A percentile compares a stretch with the other conserved stretches of the same genome.
phyloP scores from a whole-genome alignment of 352 stramenopile genomes.

The Phytophthora fragariaefolia region DNA sequence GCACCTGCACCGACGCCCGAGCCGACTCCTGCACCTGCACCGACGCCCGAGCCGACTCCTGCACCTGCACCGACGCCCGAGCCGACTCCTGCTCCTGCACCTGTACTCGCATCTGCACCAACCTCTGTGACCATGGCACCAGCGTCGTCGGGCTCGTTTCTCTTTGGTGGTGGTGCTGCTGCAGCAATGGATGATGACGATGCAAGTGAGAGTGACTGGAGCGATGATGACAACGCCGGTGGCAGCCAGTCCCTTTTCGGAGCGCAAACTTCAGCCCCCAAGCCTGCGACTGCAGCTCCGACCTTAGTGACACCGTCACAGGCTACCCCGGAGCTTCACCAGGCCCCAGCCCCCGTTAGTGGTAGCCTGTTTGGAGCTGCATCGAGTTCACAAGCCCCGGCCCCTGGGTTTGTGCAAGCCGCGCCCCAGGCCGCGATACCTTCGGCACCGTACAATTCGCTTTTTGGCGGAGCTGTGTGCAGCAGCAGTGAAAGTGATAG shows the following conservation, averaged over 20 bases:
- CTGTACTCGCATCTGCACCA: conserved; percentile 14
- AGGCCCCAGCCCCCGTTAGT: conserved; percentile 22
- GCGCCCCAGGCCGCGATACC: conserved; percentile 31
- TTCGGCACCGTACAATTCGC: conserved; percentile 54
- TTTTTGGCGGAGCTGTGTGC: conserved; percentile 67
- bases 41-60: conserved; percentile 25
- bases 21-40: conserved; percentile 1
- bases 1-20: conserved; percentile 3
- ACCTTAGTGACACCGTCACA: conserved; percentile 32
- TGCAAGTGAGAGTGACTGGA: conserved; percentile 76
- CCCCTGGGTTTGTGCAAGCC: conserved; percentile 36
- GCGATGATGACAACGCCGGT: conserved; percentile 54
- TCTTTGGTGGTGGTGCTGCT: conserved; percentile 44
- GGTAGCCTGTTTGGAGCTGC: conserved; percentile 41
- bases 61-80: conserved; percentile 24
- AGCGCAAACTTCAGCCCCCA: conserved; percentile 26
- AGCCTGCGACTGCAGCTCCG: conserved; percentile 20
- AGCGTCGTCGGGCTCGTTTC: conserved; percentile 24
- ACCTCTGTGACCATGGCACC: conserved; percentile 5
- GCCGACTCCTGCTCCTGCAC: conserved; percentile 5
- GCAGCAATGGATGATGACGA: conserved; percentile 48
- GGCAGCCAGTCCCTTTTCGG: conserved; percentile 48
- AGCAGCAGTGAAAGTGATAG: conserved; percentile 65
- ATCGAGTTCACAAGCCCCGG: conserved; percentile 26
- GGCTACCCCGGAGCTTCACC: conserved; percentile 30